Conservation (phyloP, 352 stramenopile species). For the Elongisporangium senticosum region DNA sequence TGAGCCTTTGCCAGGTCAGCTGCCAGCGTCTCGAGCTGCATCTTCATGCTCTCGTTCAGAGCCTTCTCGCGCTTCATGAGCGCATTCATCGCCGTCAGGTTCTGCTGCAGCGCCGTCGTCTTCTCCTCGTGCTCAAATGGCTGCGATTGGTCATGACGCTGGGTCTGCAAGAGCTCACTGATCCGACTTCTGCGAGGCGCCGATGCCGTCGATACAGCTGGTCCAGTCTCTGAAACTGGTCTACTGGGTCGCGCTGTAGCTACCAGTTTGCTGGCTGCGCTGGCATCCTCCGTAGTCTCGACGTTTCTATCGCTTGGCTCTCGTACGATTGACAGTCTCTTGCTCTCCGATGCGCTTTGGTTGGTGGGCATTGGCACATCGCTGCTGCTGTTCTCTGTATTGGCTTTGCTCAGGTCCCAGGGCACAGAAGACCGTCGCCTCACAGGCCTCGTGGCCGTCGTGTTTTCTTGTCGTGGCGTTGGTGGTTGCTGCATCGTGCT, state of each 20-base stretch:
- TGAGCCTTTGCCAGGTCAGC: constrained; percentile 25
- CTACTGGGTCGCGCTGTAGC: background rate
- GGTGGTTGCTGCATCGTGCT: background rate
- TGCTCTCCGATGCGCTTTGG: background rate
- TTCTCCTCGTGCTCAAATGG: constrained; percentile 17
- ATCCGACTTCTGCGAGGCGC: background rate
- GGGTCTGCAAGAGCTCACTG: background rate
- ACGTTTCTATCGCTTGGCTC: background rate
- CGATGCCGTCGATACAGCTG: background rate
- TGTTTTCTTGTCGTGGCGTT: background rate
- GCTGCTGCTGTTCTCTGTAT: background rate
- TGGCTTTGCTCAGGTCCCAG: background rate
- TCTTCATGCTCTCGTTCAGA: constrained; percentile 27
- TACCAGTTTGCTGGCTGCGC: background rate
- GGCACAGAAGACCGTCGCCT: background rate
- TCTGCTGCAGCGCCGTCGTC: constrained; percentile 39
- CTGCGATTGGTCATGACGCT: background rate
- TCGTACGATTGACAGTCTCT: background rate
- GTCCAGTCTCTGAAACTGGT: background rate
- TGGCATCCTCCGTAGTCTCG: background rate
- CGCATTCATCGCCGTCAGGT: constrained; percentile 30
- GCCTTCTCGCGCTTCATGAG: constrained; percentile 48
- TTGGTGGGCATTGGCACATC: background rate
- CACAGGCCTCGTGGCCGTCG: background rate
- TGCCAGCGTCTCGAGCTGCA: constrained; percentile 28